Percentiles rank a stretch among this genome's conserved stretches.
phyloP scores from a whole-genome alignment of 768 basidiomycete genomes.

The Podaxis sp. region DNA sequence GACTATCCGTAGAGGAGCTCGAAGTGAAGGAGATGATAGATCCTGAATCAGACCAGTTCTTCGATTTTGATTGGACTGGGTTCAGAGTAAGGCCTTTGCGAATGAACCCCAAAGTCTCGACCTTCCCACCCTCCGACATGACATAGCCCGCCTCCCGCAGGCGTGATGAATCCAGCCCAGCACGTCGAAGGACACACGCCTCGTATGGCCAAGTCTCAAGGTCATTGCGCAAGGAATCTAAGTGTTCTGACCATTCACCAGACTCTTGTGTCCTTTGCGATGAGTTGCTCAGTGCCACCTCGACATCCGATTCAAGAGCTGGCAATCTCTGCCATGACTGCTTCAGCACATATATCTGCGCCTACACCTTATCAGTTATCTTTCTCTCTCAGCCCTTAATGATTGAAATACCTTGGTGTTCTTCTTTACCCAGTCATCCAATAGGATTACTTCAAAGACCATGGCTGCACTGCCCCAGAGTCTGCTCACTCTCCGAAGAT shows the following conservation, averaged over 20 bases:
- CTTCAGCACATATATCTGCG: neutral
- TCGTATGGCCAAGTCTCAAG: neutral
- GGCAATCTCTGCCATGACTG: slow-evolving; percentile 5
- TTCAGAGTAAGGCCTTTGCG: neutral
- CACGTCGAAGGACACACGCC: neutral
- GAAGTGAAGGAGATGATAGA: neutral
- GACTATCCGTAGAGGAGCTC: neutral
- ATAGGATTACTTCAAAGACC: neutral
- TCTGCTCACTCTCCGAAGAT: neutral
- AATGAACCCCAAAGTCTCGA: neutral
- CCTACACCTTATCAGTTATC: neutral
- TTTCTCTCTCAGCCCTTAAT: neutral
- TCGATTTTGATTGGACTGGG: neutral
- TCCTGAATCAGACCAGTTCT: neutral
- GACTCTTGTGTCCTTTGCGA: neutral
- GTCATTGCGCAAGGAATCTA: neutral
- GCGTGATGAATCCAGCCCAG: neutral
- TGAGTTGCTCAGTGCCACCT: neutral
- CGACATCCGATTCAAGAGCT: neutral
- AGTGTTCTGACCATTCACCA: too few relatives aligned
- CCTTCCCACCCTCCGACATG: neutral
- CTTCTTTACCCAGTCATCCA: neutral
- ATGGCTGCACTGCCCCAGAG: neutral
- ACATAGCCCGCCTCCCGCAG: neutral
- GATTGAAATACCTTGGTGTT: neutral